Base-by-base conservation (phyloP, 768 basidiomycete species). In the Lactarius evosmus region DNA sequence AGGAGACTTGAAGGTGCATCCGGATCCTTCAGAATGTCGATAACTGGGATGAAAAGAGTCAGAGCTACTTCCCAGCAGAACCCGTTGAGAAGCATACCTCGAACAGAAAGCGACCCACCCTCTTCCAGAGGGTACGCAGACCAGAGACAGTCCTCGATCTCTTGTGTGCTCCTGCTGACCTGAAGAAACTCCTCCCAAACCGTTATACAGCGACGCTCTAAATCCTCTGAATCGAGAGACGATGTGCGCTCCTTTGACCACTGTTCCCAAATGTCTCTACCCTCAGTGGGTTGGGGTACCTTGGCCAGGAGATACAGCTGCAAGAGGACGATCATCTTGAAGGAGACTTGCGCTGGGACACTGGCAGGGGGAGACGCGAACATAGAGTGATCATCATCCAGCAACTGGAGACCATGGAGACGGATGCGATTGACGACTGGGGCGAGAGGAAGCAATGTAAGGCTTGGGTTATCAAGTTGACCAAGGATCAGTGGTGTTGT, bases 91-190 rank as follows among this genome's bases (percentile, higher is more conserved):
- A 12, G 61, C 72, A 17, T 52, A 75, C 74, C 70, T 70, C 72
- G 66, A 12, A 71, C 51, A 9, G 61, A 65, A 19, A 29, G 22
- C 3, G 27, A 30, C n/a, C 59, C 62, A 1, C 66, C 70, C 16
- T 75, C 71, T 52, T 75, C 72, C 30, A 75, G 60, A 3, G 74
- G 74, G 62, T 83, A 83, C 11, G 70, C 61, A 6, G 75, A 73
- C 84, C 84, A 86, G 30, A 86, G 70, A 16, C 80, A 74, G 5
- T 76, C 75, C 56, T 83, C 76, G 19, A 86, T 74, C 58, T 85
- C 80, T 27, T 68, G 70, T 9, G 74, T 65, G 27, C 72, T 75
- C 19, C 78, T 77, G 57, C 77, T 76, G 22, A 75, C 76, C 17
- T 71, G 66, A 11, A 85, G 72, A 68, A 82, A 85, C 17, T 70